Percentiles rank a stretch among this genome's conserved stretches.
These are phyloP conservation scores for Lithohypha guttulata DNA, from an alignment of 2,329 filamentous ascomycete genomes.

Conservation along the genomic window DNA sequence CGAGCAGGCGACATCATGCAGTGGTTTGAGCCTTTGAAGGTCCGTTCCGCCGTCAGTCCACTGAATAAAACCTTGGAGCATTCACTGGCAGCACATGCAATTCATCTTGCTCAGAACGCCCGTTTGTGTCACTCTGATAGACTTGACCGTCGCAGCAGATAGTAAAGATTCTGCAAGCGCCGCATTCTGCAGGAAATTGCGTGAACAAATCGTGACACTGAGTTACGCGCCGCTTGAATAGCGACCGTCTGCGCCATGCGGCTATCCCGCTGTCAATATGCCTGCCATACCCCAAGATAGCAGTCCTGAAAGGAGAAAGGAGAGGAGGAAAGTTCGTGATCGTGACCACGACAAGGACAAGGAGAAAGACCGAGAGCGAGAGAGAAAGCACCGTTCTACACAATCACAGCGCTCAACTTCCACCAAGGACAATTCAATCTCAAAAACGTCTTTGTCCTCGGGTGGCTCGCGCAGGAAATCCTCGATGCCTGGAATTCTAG, in stretches of 20 bases:
- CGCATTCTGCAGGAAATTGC: too few species aligned
- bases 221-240: conserved; percentile 16
- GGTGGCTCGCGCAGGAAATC: conserved; percentile 21
- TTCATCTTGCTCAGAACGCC: too few species aligned
- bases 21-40: too few species aligned
- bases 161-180: too few species aligned
- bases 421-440: conserved; percentile 17
- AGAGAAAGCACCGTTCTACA: conserved; percentile 12
- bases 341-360: background rate
- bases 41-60: too few species aligned
- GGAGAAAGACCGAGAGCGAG: conserved; percentile 13
- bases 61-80: too few species aligned
- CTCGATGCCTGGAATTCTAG: conserved; percentile 22
- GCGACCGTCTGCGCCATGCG: conserved; percentile 17
- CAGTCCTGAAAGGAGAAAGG: conserved; percentile 18
- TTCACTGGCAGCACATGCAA: too few species aligned
- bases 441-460: conserved; percentile 22
- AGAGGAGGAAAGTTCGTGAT: conserved; percentile 12
- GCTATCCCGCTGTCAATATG: conserved; percentile 13
- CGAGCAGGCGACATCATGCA: too few species aligned
- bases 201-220: conserved; percentile 14
- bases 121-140: too few species aligned
- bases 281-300: conserved; percentile 20
- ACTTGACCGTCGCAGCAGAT: too few species aligned
- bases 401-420: conserved; percentile 16